Evolutionary conservation across 176 grass and related monocot species (phyloP).

Genomic region (Lolium rigidum): DNA sequence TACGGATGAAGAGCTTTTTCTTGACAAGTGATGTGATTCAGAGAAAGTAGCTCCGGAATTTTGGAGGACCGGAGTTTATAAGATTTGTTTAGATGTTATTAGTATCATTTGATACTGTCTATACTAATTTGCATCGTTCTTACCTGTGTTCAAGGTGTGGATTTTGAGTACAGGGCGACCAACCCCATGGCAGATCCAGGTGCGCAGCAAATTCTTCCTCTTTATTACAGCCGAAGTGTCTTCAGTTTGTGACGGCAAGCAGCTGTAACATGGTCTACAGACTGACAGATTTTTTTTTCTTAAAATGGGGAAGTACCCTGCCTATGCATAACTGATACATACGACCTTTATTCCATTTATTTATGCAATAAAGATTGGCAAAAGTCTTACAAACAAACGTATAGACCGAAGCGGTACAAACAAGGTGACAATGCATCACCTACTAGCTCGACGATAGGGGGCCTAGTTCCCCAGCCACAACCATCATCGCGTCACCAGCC

Average conservation of each 20-base stretch:
- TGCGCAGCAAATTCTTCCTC: slow-evolving; percentile 1
- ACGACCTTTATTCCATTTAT: too few relatives aligned
- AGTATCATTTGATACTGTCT: slow-evolving; percentile 17
- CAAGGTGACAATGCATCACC: too few relatives aligned
- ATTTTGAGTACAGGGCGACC: slow-evolving; percentile 70
- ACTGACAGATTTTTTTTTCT: too few relatives aligned
- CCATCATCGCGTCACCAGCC: too few relatives aligned
- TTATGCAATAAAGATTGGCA: too few relatives aligned
- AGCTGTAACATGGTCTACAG: too few relatives aligned
- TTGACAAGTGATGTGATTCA: background rate
- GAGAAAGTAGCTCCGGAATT: background rate
- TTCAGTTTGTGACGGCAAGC: background rate
- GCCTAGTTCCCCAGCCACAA: too few relatives aligned
- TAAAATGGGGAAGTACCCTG: too few relatives aligned
- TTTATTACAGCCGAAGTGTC: background rate
- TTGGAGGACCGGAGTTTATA: background rate
- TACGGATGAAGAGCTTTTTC: background rate
- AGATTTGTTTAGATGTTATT: background rate
- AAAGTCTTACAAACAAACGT: too few relatives aligned
- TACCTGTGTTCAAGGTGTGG: slow-evolving; percentile 44
- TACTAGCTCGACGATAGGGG: too few relatives aligned
- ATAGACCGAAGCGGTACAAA: too few relatives aligned
- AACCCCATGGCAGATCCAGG: slow-evolving; percentile 53
- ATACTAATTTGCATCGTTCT: background rate
- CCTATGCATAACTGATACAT: too few relatives aligned